phyloP scores from a whole-genome alignment of 257 asterid genomes.

The Craterostigma plantagineum region DNA sequence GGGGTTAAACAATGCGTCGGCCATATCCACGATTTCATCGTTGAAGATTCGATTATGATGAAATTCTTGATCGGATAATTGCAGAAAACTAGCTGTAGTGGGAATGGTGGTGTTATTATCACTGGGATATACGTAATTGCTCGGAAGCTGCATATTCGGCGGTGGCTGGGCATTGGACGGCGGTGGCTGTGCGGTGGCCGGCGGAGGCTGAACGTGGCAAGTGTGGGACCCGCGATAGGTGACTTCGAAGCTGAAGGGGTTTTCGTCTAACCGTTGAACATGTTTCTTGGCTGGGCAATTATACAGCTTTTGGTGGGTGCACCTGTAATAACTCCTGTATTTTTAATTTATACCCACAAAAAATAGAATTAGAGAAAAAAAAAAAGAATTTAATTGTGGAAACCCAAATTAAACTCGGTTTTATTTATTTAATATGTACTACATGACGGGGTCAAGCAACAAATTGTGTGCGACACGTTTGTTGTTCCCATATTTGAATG shows the following conservation, averaged over 20 bases:
- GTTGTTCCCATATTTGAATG: too few species aligned
- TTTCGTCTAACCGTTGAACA: conserved; percentile 53
- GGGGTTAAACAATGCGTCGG: conserved; percentile 74
- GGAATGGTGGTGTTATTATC: conserved; percentile 5
- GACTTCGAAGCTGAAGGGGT: conserved; percentile 48
- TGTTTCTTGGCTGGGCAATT: conserved; percentile 70
- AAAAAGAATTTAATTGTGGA: too few species aligned
- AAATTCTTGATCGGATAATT: neutral
- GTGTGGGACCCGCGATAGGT: conserved; percentile 51
- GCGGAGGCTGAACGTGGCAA: conserved; percentile 57
- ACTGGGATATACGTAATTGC: too few species aligned
- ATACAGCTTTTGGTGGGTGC: conserved; percentile 67
- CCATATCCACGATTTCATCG: conserved; percentile 42
- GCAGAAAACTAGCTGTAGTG: conserved; percentile 8
- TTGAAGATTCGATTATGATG: neutral
- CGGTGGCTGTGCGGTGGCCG: conserved; percentile 20
- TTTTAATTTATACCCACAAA: neutral
- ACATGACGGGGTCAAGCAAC: too few species aligned
- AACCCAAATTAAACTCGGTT: too few species aligned
- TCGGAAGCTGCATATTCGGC: too few species aligned
- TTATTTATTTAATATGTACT: neutral
- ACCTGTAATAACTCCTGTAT: conserved; percentile 70
- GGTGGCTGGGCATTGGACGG: conserved; percentile 9
- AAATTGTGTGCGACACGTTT: too few species aligned
- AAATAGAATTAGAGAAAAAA: neutral